A percentile compares a stretch with the other conserved stretches of the same genome.
Conservation (phyloP, 1,139 yeast species). For the Geotrichum cucujoidarum region DNA sequence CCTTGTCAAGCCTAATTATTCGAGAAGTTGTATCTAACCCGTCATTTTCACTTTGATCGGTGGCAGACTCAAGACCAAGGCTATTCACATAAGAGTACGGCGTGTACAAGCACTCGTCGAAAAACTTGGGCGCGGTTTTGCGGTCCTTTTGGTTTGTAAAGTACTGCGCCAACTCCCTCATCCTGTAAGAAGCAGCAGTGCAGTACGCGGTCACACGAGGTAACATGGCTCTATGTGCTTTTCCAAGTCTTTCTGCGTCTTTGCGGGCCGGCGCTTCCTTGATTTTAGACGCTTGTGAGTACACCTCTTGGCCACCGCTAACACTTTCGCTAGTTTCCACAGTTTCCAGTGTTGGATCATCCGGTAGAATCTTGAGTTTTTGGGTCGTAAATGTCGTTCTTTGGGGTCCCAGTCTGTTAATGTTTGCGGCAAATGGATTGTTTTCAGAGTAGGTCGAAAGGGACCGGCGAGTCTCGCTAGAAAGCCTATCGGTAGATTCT, state of each 20-base stretch:
- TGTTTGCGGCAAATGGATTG: slow-evolving; percentile 21
- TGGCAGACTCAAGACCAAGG: not conserved
- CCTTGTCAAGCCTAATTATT: slow-evolving; percentile 74
- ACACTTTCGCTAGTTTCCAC: slow-evolving; percentile 34
- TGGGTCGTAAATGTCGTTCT: slow-evolving; percentile 85
- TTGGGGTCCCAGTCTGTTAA: slow-evolving; percentile 76
- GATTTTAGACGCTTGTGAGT: slow-evolving; percentile 76
- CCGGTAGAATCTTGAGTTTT: slow-evolving; percentile 81
- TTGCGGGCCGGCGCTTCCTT: slow-evolving; percentile 88
- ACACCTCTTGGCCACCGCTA: slow-evolving; percentile 60
- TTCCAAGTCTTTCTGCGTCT: slow-evolving; percentile 91
- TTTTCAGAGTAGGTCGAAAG: slow-evolving; percentile 8
- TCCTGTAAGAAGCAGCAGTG: slow-evolving; percentile 50
- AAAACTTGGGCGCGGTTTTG: slow-evolving; percentile 71
- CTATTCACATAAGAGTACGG: slow-evolving; percentile 52
- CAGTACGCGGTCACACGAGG: slow-evolving; percentile 22
- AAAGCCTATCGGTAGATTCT: not conserved
- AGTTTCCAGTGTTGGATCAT: slow-evolving; percentile 49
- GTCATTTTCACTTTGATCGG: not conserved
- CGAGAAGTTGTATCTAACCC: too few relatives aligned
- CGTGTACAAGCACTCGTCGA: slow-evolving; percentile 90
- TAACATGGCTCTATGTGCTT: slow-evolving; percentile 61
- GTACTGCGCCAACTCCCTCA: slow-evolving; percentile 85
- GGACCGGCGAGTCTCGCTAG: not conserved
- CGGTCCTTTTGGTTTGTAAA: slow-evolving; percentile 67